Evolutionary conservation across 495 filamentous ascomycete genomes (phyloP), one percentile per base, ranked within the genome.

Genomic region (Aspergillus carlsbadensis): DNA sequence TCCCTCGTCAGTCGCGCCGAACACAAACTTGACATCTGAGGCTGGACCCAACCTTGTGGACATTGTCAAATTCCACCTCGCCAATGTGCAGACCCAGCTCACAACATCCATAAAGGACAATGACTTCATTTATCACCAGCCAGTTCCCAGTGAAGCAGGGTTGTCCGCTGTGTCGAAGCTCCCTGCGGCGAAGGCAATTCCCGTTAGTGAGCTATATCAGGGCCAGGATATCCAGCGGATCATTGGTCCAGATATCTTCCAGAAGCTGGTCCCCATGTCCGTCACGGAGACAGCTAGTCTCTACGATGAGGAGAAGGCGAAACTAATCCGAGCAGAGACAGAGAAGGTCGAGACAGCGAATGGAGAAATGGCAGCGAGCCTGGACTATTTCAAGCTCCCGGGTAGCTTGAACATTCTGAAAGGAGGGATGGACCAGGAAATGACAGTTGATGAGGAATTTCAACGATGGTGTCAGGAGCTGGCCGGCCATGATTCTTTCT

Each of bases 221-320:
- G 92, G 93, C 20, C 92, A 97, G 68, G 94, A 98, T 74, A 96
- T 98, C 39, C 90, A 95, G 67, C 81, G 90, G 10, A 98, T 98
- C 42, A 98, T 96, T 46, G 94, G 94, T 0, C 94, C 93, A 1
- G 95, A 98, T 73, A 89, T 98, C 52, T 98, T 98, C 74, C 85
- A 94, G 54, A 96, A 93, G 65, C 94, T 98, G 51, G 91, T 98
- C 10, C 94, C 94, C 2, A 90, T 97, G 80, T 89, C 90, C 6
- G 93, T 98, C 7, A 98, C 94, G 5, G 92, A 98, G 68, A 94
- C 91, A 31, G 94, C 94, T 26, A 97, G 92, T 69, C 74, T 98
- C 60, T 98, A 98, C 68, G 94, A 98, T 65, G 94, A 98, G 72
- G 94, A 98, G 70, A 98, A 98, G 68, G 94, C 95, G 17, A 98